phyloP scores from a whole-genome alignment of 2,329 filamentous ascomycete species.

The Coniochaeta sp. region DNA sequence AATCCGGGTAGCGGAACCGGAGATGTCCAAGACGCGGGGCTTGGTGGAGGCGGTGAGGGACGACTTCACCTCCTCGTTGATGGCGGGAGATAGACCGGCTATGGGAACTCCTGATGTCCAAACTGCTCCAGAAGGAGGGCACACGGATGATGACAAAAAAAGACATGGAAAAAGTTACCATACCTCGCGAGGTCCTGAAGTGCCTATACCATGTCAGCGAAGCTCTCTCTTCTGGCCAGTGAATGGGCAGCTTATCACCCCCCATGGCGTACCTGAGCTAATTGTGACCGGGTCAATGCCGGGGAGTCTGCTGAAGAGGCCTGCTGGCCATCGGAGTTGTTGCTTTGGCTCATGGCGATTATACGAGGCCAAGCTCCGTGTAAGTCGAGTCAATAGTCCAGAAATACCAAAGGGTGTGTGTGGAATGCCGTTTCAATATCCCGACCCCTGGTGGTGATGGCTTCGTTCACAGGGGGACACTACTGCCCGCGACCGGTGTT shows the following conservation, averaged over 20 bases:
- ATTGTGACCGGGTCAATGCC: not conserved
- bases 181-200: conserved; percentile 25
- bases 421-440: too few species aligned
- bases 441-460: too few species aligned
- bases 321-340: not conserved
- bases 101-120: not conserved
- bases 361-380: too few species aligned
- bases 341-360: not conserved
- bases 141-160: conserved; percentile 2
- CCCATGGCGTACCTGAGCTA: conserved; percentile 3
- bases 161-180: conserved; percentile 11
- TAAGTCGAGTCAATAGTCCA: not conserved
- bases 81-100: too few species aligned
- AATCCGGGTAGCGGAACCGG: too few species aligned
- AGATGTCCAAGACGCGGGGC: too few species aligned
- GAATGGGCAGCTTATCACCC: not conserved
- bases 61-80: too few species aligned
- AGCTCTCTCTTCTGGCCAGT: too few species aligned
- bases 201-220: conserved; percentile 18
- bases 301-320: not conserved
- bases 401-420: not conserved
- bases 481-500: too few species aligned
- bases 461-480: too few species aligned
- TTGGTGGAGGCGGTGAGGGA: too few species aligned
- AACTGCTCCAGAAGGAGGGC: not conserved